phyloP scores from a whole-genome alignment of 208 protist species.

The Crithidia fasciculata region DNA sequence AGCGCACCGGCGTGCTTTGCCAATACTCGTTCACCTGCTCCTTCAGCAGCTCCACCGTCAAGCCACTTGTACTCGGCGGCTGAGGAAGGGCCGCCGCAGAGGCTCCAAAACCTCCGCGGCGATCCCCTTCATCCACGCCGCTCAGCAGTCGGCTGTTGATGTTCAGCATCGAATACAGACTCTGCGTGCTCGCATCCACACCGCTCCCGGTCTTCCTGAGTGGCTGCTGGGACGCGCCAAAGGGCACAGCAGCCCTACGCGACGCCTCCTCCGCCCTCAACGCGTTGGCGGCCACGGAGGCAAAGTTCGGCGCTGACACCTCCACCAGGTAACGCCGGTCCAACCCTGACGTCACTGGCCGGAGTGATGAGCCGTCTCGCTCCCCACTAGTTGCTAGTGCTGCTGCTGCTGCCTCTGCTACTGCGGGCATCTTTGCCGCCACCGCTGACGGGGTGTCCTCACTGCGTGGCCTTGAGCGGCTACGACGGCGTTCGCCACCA shows the following conservation, averaged over 20 bases:
- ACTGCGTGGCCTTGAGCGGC: background rate
- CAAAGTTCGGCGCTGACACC: conserved; percentile 3
- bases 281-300: background rate
- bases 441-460: no score
- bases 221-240: background rate
- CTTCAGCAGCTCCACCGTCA: conserved; percentile 4
- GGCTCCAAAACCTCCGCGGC: no score
- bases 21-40: background rate
- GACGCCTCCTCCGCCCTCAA: background rate
- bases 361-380: background rate
- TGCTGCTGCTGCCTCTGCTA: background rate
- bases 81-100: no score
- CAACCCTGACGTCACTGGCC: background rate
- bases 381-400: background rate
- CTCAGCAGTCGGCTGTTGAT: background rate
- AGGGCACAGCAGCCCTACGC: background rate
- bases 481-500: background rate
- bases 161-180: background rate
- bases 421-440: no score
- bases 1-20: no score
- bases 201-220: background rate
- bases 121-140: no score
- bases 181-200: background rate
- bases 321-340: conserved; percentile 2
- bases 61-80: background rate